phyloP scores from a whole-genome alignment of 1,284 basidiomycete species.

The Exobasidium rhododendri region DNA sequence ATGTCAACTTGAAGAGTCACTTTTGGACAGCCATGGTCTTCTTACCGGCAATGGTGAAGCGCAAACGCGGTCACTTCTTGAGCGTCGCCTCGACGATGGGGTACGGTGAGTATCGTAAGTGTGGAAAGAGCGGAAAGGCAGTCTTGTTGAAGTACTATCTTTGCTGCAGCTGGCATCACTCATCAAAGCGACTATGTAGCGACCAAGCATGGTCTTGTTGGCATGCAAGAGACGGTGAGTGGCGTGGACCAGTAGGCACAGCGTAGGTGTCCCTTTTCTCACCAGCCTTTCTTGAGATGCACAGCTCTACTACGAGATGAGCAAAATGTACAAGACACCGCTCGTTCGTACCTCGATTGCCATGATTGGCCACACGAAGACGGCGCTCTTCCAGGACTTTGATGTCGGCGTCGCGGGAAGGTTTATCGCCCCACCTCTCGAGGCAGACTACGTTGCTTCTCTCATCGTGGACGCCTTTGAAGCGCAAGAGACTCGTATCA shows the following conservation, averaged over 20 bases:
- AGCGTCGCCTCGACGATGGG: constrained; percentile 18
- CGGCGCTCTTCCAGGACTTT: constrained; percentile 17
- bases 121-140: not conserved
- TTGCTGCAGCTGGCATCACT: constrained; percentile 9
- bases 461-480: constrained; percentile 19
- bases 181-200: constrained; percentile 21
- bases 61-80: constrained; percentile 18
- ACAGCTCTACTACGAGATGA: constrained; percentile 18
- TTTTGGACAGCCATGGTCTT: constrained; percentile 21
- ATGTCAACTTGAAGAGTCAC: constrained; percentile 18
- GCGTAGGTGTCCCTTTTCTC: not conserved
- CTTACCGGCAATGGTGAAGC: constrained; percentile 20
- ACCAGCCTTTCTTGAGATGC: not conserved
- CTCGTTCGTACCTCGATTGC: constrained; percentile 16
- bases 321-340: constrained; percentile 21
- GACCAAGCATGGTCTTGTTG: constrained; percentile 18
- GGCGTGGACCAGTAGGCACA: not conserved
- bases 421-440: constrained; percentile 15
- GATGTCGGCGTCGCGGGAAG: constrained; percentile 14
- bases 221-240: constrained; percentile 19
- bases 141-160: not conserved
- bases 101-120: not conserved
- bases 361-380: constrained; percentile 19
- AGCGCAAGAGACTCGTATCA: constrained; percentile 13
- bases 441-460: constrained; percentile 14